Conservation (phyloP, 208 protist genomes). For the Strigomonas culicis region DNA sequence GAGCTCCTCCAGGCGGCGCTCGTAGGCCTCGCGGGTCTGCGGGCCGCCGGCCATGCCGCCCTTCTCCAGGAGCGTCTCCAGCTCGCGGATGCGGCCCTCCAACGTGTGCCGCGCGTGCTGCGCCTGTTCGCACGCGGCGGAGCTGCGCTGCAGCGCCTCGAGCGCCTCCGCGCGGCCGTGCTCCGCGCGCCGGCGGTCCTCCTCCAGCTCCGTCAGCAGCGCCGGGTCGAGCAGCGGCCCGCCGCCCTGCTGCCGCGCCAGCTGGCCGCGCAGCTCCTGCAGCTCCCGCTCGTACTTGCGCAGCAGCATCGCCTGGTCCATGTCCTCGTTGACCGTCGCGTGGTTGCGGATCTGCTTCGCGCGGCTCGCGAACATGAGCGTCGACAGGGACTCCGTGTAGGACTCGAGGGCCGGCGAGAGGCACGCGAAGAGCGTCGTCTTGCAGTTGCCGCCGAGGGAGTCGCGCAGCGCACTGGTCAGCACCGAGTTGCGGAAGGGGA, state of each 20-base stretch:
- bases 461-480: constrained; percentile 89
- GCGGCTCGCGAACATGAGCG: constrained; percentile 77
- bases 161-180: constrained; percentile 50
- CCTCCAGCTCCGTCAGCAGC: constrained; percentile 27
- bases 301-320: constrained; percentile 55
- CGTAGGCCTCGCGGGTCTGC: constrained; percentile 52
- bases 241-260: constrained; percentile 34
- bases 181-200: constrained; percentile 29
- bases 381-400: constrained; percentile 77
- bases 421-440: constrained; percentile 78
- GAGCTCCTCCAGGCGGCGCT: constrained; percentile 68
- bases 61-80: constrained; percentile 48
- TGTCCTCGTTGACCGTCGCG: constrained; percentile 65
- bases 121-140: constrained; percentile 42
- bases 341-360: constrained; percentile 75
- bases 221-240: constrained; percentile 16
- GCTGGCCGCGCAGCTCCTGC: constrained; percentile 38
- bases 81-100: constrained; percentile 47
- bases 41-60: constrained; percentile 45
- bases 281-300: constrained; percentile 61
- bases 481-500: constrained; percentile 84
- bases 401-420: constrained; percentile 68
- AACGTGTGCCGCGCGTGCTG: constrained; percentile 31
- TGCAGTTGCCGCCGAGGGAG: constrained; percentile 66
- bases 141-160: constrained; percentile 44